These are phyloP conservation scores for Cladosporium sp. DNA, from an alignment of 2,329 filamentous ascomycete species.

Conservation along the genomic window DNA sequence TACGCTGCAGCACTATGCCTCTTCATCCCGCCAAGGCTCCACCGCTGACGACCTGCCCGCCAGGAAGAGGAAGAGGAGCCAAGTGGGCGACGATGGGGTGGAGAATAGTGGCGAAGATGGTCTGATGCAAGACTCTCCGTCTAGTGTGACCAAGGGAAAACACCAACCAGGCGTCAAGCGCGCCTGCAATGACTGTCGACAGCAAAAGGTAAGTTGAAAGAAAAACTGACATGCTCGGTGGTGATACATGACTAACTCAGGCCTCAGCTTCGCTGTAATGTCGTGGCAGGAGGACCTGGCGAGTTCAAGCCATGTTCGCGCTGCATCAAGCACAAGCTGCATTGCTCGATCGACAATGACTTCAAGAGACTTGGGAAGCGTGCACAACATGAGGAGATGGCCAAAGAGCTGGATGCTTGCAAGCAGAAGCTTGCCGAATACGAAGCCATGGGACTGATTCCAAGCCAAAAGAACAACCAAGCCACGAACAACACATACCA, in stretches of 20 bases:
- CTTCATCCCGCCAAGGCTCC: constrained; percentile 11
- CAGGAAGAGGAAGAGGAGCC: constrained; percentile 15
- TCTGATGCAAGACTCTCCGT: constrained; percentile 11
- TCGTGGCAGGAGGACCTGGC: constrained; percentile 64
- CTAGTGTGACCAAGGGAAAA: constrained; percentile 18
- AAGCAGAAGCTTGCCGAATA: constrained; percentile 36
- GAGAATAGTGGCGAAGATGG: constrained; percentile 7
- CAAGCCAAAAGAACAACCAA: constrained; percentile 15
- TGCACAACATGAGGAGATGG: constrained; percentile 81
- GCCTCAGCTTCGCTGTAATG: constrained; percentile 72
- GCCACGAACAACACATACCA: constrained; percentile 11
- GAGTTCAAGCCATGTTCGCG: constrained; percentile 69
- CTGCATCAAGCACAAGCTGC: constrained; percentile 73
- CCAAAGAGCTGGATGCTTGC: constrained; percentile 66
- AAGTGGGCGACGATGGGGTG: constrained; percentile 14
- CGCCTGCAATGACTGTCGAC: constrained; percentile 79
- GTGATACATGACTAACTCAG: constrained; percentile 6
- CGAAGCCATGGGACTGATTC: constrained; percentile 27
- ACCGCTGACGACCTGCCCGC: constrained; percentile 6
- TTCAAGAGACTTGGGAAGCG: constrained; percentile 83
- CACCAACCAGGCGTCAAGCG: constrained; percentile 58
- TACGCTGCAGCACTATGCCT: constrained; percentile 12
- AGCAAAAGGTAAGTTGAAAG: constrained; percentile 66
- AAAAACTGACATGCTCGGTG: constrained; percentile 14
- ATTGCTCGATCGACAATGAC: constrained; percentile 83